Conservation (phyloP, 495 filamentous ascomycete species). For the Aspergillus sclerotioniger region DNA sequence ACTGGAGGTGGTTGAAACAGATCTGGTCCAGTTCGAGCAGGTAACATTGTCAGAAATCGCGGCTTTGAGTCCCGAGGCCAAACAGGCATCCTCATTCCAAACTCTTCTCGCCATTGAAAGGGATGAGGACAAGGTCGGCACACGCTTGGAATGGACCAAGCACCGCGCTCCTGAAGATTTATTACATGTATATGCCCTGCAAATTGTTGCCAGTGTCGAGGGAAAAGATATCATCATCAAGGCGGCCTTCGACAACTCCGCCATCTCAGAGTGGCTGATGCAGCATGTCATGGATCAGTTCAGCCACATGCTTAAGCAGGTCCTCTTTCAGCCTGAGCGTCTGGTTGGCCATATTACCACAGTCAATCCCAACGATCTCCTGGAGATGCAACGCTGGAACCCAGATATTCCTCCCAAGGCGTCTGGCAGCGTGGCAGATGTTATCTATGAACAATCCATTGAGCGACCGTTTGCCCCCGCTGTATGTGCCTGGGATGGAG, state of each 20-base stretch:
- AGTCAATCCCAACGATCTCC: conserved; percentile 8
- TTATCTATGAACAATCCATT: conserved; percentile 13
- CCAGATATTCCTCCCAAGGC: not conserved
- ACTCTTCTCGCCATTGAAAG: conserved; percentile 20
- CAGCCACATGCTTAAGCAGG: conserved; percentile 18
- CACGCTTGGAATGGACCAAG: not conserved
- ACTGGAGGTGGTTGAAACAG: conserved; percentile 31
- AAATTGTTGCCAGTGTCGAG: conserved; percentile 2
- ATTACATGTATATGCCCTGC: conserved; percentile 17
- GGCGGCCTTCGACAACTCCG: conserved; percentile 11
- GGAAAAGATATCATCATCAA: conserved; percentile 2
- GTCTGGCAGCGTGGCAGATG: conserved; percentile 18
- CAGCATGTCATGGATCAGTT: conserved; percentile 17
- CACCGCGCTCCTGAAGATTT: not conserved
- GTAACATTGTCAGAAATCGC: conserved; percentile 52
- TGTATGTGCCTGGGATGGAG: conserved; percentile 18
- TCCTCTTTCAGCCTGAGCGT: not conserved
- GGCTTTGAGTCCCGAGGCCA: conserved; percentile 44
- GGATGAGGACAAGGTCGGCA: not conserved
- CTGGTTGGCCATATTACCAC: conserved; percentile 7
- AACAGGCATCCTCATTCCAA: conserved; percentile 52
- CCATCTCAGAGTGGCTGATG: conserved; percentile 12
- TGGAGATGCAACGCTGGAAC: conserved; percentile 15
- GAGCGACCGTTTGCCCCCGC: conserved; percentile 19
- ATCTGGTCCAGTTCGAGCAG: conserved; percentile 41